phyloP scores from a whole-genome alignment of 2,329 filamentous ascomycete genomes.

The Massarina eburnea region DNA sequence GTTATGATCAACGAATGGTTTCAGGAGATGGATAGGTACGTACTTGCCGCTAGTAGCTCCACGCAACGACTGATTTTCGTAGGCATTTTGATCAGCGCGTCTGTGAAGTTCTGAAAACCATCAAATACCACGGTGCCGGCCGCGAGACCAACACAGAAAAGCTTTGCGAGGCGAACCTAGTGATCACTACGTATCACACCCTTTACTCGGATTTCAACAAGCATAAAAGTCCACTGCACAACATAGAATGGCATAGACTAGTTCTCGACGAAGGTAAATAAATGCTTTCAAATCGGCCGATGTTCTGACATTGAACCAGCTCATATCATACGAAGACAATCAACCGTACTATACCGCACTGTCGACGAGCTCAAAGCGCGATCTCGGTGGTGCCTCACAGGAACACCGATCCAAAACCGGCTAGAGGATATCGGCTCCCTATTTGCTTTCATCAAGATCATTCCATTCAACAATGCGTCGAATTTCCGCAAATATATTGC shows the following conservation, averaged over 20 bases:
- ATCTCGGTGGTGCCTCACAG: conserved; percentile 48
- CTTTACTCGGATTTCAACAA: conserved; percentile 17
- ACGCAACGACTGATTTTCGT: background rate
- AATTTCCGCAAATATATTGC: conserved; percentile 51
- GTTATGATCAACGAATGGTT: conserved; percentile 38
- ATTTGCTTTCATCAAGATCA: conserved; percentile 51
- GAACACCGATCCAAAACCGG: conserved; percentile 55
- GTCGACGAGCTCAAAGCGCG: conserved; percentile 47
- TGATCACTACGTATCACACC: conserved; percentile 37
- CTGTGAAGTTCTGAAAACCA: conserved; percentile 7
- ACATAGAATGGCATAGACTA: conserved; percentile 31
- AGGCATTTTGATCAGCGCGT: conserved; percentile 25
- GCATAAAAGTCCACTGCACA: conserved; percentile 12
- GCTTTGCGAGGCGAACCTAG: conserved; percentile 23
- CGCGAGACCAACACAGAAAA: conserved; percentile 11
- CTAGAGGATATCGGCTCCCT: conserved; percentile 56
- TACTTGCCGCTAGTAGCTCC: background rate
- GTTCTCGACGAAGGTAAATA: conserved; percentile 32
- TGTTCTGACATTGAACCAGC: conserved; percentile 34
- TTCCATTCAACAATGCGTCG: conserved; percentile 45
- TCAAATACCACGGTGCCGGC: conserved; percentile 29
- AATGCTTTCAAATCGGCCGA: background rate
- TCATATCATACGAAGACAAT: conserved; percentile 53
- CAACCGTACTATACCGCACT: conserved; percentile 49
- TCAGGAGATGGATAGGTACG: conserved; percentile 22